These are phyloP conservation scores for Trichothecium sympodiale DNA, from an alignment of 2,329 filamentous ascomycete species.

Conservation along the genomic window DNA sequence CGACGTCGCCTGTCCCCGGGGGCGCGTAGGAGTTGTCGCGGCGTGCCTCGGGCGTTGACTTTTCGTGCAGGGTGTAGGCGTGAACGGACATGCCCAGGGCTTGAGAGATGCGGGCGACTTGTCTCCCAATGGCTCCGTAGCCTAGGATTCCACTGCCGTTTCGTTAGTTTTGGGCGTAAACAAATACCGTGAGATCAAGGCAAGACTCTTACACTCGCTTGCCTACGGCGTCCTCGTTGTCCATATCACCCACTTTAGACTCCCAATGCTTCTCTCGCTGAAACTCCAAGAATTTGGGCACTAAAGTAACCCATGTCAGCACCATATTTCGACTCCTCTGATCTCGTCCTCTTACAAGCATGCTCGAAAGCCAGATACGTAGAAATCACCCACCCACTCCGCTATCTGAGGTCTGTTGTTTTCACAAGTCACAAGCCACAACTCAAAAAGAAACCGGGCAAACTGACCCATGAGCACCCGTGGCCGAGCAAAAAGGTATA, in stretches of 20 bases:
- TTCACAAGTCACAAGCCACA: not conserved
- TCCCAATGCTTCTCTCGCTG: constrained; percentile 26
- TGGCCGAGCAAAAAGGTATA: constrained; percentile 41
- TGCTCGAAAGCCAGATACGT: constrained; percentile 41
- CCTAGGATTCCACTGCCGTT: constrained; percentile 8
- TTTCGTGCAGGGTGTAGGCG: constrained; percentile 62
- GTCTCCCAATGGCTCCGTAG: constrained; percentile 14
- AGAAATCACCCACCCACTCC: constrained; percentile 44
- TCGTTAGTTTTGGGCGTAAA: too few relatives aligned
- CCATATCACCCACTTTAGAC: constrained; percentile 9
- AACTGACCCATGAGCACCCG: constrained; percentile 44
- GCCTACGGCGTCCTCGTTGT: constrained; percentile 26
- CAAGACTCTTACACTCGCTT: constrained; percentile 30
- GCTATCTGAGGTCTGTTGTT: constrained; percentile 40
- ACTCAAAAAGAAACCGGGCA: not conserved
- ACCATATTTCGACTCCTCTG: not conserved
- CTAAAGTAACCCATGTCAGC: constrained; percentile 13
- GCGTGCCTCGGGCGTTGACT: constrained; percentile 53
- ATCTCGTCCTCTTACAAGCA: constrained; percentile 24
- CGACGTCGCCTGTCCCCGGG: constrained; percentile 48
- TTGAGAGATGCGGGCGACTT: constrained; percentile 43
- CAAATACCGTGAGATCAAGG: too few relatives aligned
- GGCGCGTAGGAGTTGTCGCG: constrained; percentile 56
- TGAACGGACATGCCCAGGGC: constrained; percentile 63
- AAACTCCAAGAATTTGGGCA: constrained; percentile 31